Conservation (phyloP, 1,284 basidiomycete genomes). For the Puccinia sorghi region DNA sequence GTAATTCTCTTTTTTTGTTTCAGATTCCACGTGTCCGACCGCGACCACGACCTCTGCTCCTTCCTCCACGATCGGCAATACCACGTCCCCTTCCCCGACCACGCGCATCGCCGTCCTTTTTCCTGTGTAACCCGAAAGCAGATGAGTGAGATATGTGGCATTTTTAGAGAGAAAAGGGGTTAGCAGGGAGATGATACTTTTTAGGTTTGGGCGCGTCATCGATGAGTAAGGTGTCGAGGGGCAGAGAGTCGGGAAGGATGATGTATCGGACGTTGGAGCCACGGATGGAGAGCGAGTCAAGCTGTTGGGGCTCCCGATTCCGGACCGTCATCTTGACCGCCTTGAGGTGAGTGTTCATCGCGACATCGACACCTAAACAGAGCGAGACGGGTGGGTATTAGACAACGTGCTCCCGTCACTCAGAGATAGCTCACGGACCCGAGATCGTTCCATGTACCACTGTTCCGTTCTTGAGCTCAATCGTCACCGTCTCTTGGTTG, state of each 20-base stretch:
- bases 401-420: too few relatives aligned
- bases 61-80: slow-evolving; percentile 52
- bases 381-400: too few relatives aligned
- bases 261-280: slow-evolving; percentile 72
- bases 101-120: slow-evolving; percentile 53
- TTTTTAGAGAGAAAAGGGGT: not conserved
- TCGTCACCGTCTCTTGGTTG: slow-evolving; percentile 98
- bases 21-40: slow-evolving; percentile 54
- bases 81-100: slow-evolving; percentile 52
- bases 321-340: slow-evolving; percentile 75
- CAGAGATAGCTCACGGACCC: slow-evolving; percentile 63
- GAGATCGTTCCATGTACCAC: slow-evolving; percentile 96
- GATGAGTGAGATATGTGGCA: not conserved
- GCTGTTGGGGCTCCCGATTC: slow-evolving; percentile 70
- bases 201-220: slow-evolving; percentile 98
- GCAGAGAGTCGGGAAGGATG: slow-evolving; percentile 91
- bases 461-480: slow-evolving; percentile 97
- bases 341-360: slow-evolving; percentile 59
- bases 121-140: slow-evolving; percentile 51
- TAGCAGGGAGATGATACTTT: too few relatives aligned
- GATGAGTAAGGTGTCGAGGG: slow-evolving; percentile 91
- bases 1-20: not conserved
- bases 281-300: slow-evolving; percentile 58
- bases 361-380: slow-evolving; percentile 55
- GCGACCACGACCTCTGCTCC: slow-evolving; percentile 53